Conservation (phyloP, 257 asterid genomes). For the Sherardia arvensis region DNA sequence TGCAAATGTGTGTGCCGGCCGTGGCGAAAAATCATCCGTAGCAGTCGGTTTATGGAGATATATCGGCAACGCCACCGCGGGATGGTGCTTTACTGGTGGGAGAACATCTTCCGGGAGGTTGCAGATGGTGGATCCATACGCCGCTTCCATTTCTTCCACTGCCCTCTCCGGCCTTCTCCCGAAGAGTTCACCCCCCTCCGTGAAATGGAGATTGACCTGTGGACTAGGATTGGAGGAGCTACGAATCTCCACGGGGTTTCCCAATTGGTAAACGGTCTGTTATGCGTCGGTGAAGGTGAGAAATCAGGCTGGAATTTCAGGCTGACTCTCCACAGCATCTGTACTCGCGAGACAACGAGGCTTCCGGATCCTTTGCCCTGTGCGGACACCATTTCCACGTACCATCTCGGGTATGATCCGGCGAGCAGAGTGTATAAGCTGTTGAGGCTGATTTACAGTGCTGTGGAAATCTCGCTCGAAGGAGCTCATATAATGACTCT, state of each 20-base stretch:
- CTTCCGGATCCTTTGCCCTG: neutral
- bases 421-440: neutral
- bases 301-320: neutral
- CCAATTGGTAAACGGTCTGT: neutral
- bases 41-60: neutral
- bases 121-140: neutral
- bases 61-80: neutral
- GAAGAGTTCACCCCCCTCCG: neutral
- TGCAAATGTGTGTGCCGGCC: neutral
- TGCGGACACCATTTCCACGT: neutral
- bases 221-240: too few species aligned
- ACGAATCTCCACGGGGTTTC: neutral
- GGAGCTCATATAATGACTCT: neutral
- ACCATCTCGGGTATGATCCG: neutral
- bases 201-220: too few species aligned
- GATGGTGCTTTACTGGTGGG: neutral
- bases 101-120: neutral
- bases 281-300: neutral
- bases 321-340: neutral
- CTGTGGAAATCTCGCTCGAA: neutral
- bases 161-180: neutral
- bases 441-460: neutral
- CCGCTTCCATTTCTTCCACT: neutral
- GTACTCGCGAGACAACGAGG: neutral
- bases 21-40: neutral